phyloP scores from a whole-genome alignment of 2,329 filamentous ascomycete species.

The Diplocarpon mali region DNA sequence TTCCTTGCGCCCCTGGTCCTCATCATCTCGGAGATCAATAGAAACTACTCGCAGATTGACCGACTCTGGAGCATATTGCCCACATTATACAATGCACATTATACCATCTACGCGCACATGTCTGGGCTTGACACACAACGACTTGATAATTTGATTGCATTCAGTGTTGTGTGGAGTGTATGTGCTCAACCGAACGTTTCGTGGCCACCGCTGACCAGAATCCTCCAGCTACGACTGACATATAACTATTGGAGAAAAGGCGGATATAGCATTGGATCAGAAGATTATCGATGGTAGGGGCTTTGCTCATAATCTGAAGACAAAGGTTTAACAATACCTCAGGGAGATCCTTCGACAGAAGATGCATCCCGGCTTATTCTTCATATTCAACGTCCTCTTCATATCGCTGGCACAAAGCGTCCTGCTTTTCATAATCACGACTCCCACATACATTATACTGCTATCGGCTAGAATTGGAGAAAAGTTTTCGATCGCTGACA shows the following conservation, averaged over 20 bases:
- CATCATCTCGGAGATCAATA: slow-evolving; percentile 70
- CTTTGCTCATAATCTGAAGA: background rate
- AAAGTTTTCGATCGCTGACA: slow-evolving; percentile 41
- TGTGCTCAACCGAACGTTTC: slow-evolving; percentile 25
- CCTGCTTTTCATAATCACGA: slow-evolving; percentile 66
- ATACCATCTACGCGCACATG: slow-evolving; percentile 69
- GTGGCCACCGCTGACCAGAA: slow-evolving; percentile 5
- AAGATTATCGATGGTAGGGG: slow-evolving; percentile 79
- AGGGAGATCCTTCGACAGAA: slow-evolving; percentile 61
- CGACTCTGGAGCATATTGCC: slow-evolving; percentile 85
- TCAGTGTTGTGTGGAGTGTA: slow-evolving; percentile 72
- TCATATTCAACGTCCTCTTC: slow-evolving; percentile 80
- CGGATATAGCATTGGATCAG: slow-evolving; percentile 76
- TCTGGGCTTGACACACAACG: slow-evolving; percentile 58
- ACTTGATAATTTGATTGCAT: slow-evolving; percentile 60
- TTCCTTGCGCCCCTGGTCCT: slow-evolving; percentile 63
- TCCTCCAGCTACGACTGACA: slow-evolving; percentile 59
- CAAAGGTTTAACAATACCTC: background rate
- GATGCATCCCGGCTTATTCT: slow-evolving; percentile 54
- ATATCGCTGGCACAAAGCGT: slow-evolving; percentile 77
- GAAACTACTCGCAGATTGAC: slow-evolving; percentile 96
- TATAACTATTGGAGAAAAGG: slow-evolving; percentile 97
- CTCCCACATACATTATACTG: slow-evolving; percentile 76
- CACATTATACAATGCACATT: slow-evolving; percentile 76
- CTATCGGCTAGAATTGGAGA: slow-evolving; percentile 55